These are phyloP conservation scores for Durotheca rogersii DNA, from an alignment of 495 filamentous ascomycete species.

Conservation along the genomic window DNA sequence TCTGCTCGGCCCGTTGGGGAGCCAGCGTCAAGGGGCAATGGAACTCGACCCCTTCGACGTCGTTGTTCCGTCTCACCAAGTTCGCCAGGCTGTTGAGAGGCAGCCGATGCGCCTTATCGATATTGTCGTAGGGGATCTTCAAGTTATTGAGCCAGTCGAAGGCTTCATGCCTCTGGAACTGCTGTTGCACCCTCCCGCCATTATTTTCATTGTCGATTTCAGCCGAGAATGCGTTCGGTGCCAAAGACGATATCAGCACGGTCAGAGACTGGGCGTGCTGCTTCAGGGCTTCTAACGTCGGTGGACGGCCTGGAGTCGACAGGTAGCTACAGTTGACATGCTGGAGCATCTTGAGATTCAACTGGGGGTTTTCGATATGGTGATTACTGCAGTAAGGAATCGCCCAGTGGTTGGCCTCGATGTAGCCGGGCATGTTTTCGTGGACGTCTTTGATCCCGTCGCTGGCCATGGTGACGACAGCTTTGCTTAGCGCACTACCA, in stretches of 20 bases:
- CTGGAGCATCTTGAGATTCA: conserved; percentile 33
- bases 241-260: conserved; percentile 49
- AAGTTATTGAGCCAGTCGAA: conserved; percentile 55
- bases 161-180: conserved; percentile 22
- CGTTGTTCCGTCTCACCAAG: conserved; percentile 41
- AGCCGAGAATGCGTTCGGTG: conserved; percentile 31
- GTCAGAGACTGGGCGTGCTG: conserved; percentile 56
- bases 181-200: background rate
- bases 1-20: conserved; percentile 12
- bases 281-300: conserved; percentile 54
- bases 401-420: conserved; percentile 30
- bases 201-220: conserved; percentile 29
- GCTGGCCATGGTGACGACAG: conserved; percentile 13
- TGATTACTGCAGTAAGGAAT: conserved; percentile 36
- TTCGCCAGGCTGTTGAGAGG: conserved; percentile 51
- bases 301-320: conserved; percentile 46
- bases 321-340: conserved; percentile 55
- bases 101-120: conserved; percentile 44
- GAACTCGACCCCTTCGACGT: conserved; percentile 41
- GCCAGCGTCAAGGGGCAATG: conserved; percentile 42
- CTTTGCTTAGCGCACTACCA: conserved; percentile 5
- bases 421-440: conserved; percentile 28
- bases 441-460: conserved; percentile 22
- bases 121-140: conserved; percentile 44
- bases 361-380: conserved; percentile 30